Evolutionary conservation across 345 rosid genomes (phyloP).

Genomic region (Draba incana): DNA sequence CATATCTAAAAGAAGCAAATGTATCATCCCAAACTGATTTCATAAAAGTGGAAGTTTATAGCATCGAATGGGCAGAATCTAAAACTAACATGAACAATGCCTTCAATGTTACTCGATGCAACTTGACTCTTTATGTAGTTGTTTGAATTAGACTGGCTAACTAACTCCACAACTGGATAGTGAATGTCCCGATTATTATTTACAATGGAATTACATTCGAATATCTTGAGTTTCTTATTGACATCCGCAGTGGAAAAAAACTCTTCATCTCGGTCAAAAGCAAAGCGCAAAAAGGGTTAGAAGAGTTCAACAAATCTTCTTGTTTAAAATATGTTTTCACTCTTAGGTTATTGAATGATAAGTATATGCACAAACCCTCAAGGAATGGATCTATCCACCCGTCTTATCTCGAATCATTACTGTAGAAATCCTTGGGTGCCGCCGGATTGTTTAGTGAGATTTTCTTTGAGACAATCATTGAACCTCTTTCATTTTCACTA

Average conservation of each 20-base stretch:
- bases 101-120: conserved; percentile 98
- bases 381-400: conserved; percentile 97
- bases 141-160: conserved; percentile 86
- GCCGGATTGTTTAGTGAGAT: conserved; percentile 66
- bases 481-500: conserved; percentile 74
- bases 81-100: conserved; percentile 82
- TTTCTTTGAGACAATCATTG: conserved; percentile 71
- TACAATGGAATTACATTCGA: conserved; percentile 73
- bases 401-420: conserved; percentile 49
- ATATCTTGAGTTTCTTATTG: conserved; percentile 91
- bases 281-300: conserved; percentile 88
- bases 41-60: conserved; percentile 1
- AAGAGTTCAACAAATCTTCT: conserved; percentile 86
- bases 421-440: conserved; percentile 45
- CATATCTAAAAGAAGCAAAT: conserved; percentile 57
- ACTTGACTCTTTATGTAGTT: conserved; percentile 89
- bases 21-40: not conserved
- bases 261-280: conserved; percentile 93
- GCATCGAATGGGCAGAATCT: not conserved
- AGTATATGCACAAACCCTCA: conserved; percentile 90
- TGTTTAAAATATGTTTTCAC: conserved; percentile 91
- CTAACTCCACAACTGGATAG: conserved; percentile 94
- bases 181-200: conserved; percentile 75
- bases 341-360: conserved; percentile 77
- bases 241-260: conserved; percentile 95